Percentiles rank a stretch among this genome's conserved stretches.
Evolutionary conservation across 2,329 filamentous ascomycete genomes (phyloP).

Genomic region (Talaromyces sp.): DNA sequence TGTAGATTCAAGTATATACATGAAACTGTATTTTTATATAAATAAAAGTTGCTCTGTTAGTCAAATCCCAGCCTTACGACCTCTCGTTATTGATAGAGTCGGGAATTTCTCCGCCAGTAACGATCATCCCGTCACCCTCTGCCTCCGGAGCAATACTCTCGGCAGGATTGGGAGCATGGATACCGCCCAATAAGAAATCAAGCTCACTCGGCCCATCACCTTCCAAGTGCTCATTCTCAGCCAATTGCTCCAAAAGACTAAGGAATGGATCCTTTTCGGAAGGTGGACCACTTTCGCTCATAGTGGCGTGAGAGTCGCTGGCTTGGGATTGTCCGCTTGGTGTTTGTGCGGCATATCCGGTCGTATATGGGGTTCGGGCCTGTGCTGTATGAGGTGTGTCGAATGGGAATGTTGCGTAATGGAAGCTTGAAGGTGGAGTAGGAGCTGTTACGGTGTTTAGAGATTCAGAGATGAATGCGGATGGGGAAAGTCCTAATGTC

Average conservation of each 20-base stretch:
- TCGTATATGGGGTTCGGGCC: conserved; percentile 4
- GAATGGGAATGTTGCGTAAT: conserved; percentile 41
- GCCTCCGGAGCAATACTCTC: neutral
- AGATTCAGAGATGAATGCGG: conserved; percentile 33
- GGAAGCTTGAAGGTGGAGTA: conserved; percentile 31
- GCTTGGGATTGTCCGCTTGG: conserved; percentile 45
- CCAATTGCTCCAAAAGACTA: conserved; percentile 73
- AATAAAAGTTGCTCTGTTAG: neutral
- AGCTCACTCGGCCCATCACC: conserved; percentile 67
- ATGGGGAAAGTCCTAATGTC: conserved; percentile 34
- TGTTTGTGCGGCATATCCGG: conserved; percentile 26
- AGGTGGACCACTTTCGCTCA: conserved; percentile 52
- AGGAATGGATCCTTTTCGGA: conserved; percentile 76
- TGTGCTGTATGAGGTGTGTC: conserved; percentile 24
- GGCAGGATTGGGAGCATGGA: conserved; percentile 11
- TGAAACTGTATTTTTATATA: neutral
- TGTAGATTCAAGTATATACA: neutral
- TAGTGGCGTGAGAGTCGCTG: conserved; percentile 43
- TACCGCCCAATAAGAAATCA: conserved; percentile 65
- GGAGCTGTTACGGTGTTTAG: conserved; percentile 27
- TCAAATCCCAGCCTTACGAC: neutral
- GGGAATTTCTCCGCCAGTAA: neutral
- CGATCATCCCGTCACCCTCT: neutral
- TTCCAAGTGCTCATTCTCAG: conserved; percentile 67
- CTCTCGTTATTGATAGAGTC: neutral